Conservation (phyloP, 1,139 yeast species). For the Saccharomycopsis crataegensis region DNA sequence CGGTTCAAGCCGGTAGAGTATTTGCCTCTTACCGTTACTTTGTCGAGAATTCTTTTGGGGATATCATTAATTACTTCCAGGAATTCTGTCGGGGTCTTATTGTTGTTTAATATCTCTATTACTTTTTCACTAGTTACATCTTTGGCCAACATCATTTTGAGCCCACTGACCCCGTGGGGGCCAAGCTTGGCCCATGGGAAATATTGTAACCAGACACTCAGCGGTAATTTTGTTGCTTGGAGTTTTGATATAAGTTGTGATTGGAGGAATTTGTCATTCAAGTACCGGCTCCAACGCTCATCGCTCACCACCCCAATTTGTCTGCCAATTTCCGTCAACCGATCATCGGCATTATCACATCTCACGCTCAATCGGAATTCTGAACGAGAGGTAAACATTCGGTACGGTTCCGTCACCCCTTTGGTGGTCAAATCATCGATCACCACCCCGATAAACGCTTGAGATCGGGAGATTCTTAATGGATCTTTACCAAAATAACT, state of each 20-base stretch:
- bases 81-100: background rate
- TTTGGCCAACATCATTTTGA: constrained; percentile 7
- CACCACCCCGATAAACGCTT: constrained; percentile 87
- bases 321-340: constrained; percentile 69
- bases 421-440: constrained; percentile 91
- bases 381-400: constrained; percentile 96
- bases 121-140: constrained; percentile 2
- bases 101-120: background rate
- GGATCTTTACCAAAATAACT: constrained; percentile 35
- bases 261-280: constrained; percentile 40
- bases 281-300: constrained; percentile 47
- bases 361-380: constrained; percentile 87
- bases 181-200: constrained; percentile 21
- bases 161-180: constrained; percentile 2
- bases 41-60: constrained; percentile 48
- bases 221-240: constrained; percentile 39
- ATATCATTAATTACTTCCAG: constrained; percentile 26
- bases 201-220: constrained; percentile 51
- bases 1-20: constrained; percentile 76
- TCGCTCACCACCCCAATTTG: constrained; percentile 60
- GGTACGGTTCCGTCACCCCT: constrained; percentile 95
- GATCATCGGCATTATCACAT: constrained; percentile 86
- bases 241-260: constrained; percentile 40
- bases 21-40: constrained; percentile 70
- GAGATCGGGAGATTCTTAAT: constrained; percentile 59